Evolutionary conservation across 2,329 filamentous ascomycete genomes (phyloP).

Genomic region (Nectriaceae sp.): DNA sequence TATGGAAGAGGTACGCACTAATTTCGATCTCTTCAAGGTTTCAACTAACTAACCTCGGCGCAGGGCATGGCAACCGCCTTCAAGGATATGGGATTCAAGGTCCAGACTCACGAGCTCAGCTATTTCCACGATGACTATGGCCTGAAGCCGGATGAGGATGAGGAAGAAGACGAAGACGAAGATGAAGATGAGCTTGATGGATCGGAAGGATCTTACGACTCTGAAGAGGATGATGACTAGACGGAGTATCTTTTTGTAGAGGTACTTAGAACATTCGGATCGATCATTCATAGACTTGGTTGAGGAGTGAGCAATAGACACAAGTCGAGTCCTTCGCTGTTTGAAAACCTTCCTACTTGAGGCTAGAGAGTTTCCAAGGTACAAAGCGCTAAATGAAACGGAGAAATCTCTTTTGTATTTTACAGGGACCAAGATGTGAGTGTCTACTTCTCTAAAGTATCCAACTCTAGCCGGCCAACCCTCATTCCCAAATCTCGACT

Average conservation of each 20-base stretch:
- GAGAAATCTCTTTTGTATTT: conserved; percentile 17
- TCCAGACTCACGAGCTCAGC: conserved; percentile 70
- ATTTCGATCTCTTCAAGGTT: neutral
- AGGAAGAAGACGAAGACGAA: conserved; percentile 53
- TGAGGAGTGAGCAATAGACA: neutral
- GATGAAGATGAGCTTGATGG: conserved; percentile 39
- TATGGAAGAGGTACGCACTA: conserved; percentile 73
- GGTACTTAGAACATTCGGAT: neutral
- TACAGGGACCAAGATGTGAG: conserved; percentile 13
- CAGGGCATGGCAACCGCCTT: conserved; percentile 78
- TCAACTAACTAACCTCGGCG: neutral
- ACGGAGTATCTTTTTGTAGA: neutral
- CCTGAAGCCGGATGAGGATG: conserved; percentile 66
- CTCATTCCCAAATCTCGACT: neutral
- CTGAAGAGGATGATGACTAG: conserved; percentile 29
- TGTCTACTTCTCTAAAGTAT: neutral
- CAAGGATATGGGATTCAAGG: conserved; percentile 74
- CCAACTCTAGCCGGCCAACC: neutral
- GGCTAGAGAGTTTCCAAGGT: conserved; percentile 15
- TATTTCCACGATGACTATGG: conserved; percentile 92
- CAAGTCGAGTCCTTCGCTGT: neutral
- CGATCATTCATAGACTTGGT: neutral
- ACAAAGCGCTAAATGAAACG: conserved; percentile 14
- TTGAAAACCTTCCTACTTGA: too few species aligned
- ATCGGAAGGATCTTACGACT: conserved; percentile 33